Conservation (phyloP, 2,329 filamentous ascomycete genomes). For the Capronia coronata region DNA sequence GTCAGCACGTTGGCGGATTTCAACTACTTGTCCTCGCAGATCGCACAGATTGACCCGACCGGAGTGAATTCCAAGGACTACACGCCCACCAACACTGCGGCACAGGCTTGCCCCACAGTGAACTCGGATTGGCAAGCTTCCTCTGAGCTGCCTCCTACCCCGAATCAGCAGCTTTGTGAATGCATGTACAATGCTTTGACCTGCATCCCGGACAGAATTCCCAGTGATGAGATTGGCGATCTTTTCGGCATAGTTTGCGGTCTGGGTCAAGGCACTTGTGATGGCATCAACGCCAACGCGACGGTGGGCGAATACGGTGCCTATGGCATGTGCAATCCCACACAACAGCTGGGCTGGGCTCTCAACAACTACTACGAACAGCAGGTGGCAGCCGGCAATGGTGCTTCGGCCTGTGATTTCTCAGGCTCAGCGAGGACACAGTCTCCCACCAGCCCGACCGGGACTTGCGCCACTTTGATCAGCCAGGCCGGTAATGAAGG, state of each 20-base stretch:
- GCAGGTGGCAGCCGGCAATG: constrained; percentile 33
- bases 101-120: constrained; percentile 63
- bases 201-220: constrained; percentile 60
- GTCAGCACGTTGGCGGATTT: constrained; percentile 70
- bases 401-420: constrained; percentile 39
- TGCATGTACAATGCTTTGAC: constrained; percentile 74
- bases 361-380: constrained; percentile 42
- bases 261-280: constrained; percentile 33
- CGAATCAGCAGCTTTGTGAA: constrained; percentile 69
- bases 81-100: constrained; percentile 63
- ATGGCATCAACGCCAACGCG: constrained; percentile 36
- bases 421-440: constrained; percentile 37
- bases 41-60: constrained; percentile 59
- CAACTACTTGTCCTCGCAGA: constrained; percentile 61
- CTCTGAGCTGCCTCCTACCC: constrained; percentile 68
- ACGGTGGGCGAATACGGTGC: constrained; percentile 41
- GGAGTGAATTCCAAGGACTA: constrained; percentile 62
- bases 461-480: constrained; percentile 36
- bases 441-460: constrained; percentile 32
- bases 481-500: constrained; percentile 37
- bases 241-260: constrained; percentile 57
- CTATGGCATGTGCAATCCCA: constrained; percentile 42
- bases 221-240: constrained; percentile 53
- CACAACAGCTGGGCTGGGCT: constrained; percentile 40
- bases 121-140: constrained; percentile 62